phyloP scores from a whole-genome alignment of 345 rosid species.

The Anacardium occidentale region DNA sequence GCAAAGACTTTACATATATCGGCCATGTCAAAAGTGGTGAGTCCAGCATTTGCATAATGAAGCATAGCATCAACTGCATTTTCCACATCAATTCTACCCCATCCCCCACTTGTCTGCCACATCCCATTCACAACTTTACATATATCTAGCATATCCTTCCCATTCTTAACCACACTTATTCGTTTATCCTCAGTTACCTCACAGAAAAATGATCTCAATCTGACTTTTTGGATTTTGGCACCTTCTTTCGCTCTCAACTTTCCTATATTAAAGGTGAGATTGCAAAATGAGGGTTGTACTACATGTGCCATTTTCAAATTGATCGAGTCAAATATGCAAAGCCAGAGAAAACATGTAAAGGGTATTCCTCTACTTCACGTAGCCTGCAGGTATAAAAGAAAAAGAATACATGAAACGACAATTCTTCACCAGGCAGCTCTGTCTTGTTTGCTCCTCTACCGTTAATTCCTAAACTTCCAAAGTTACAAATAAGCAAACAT shows the following conservation, averaged over 20 bases:
- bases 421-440: background rate
- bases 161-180: conserved; percentile 42
- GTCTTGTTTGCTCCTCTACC: background rate
- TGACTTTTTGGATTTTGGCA: conserved; percentile 8
- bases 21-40: conserved; percentile 58
- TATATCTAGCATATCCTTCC: conserved; percentile 49
- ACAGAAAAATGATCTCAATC: conserved; percentile 30
- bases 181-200: conserved; percentile 33
- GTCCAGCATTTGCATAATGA: conserved; percentile 53
- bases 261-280: conserved; percentile 27
- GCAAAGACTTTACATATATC: conserved; percentile 46
- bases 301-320: conserved; percentile 32
- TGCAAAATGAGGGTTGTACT: conserved; percentile 21
- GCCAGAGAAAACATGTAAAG: background rate
- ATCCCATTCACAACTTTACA: conserved; percentile 63
- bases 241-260: conserved; percentile 22
- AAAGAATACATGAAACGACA: background rate
- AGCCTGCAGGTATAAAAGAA: too few relatives aligned
- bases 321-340: background rate
- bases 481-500: background rate
- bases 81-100: conserved; percentile 50
- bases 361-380: background rate
- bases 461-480: background rate
- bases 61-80: conserved; percentile 56
- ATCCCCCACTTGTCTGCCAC: conserved; percentile 69